These are phyloP conservation scores for Lentinula sp. DNA, from an alignment of 768 basidiomycete genomes.

Conservation along the genomic window DNA sequence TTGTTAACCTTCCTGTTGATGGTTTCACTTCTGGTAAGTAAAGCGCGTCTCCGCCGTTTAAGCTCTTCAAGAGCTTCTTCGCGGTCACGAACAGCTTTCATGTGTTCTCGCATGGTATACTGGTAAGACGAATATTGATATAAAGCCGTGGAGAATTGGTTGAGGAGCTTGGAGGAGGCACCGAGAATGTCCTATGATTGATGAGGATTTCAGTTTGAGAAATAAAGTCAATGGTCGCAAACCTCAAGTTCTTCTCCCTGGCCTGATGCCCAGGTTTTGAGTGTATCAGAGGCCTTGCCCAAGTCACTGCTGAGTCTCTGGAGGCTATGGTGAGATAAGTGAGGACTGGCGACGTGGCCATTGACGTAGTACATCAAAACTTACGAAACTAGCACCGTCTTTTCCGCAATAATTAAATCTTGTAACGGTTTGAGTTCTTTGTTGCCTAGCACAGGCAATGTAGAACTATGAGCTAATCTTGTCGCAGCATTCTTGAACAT, in stretches of 20 bases:
- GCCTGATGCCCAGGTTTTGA: constrained; percentile 66
- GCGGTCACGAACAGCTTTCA: constrained; percentile 78
- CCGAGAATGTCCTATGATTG: constrained; percentile 60
- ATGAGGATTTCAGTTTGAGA: background rate
- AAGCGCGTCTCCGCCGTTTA: constrained; percentile 58
- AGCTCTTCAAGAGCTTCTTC: constrained; percentile 82
- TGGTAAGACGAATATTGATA: constrained; percentile 67
- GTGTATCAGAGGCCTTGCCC: constrained; percentile 62
- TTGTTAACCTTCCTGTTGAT: constrained; percentile 86
- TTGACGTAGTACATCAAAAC: constrained; percentile 16
- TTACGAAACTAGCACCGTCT: constrained; percentile 70
- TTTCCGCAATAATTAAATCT: constrained; percentile 86
- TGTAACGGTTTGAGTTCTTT: constrained; percentile 78
- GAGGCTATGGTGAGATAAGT: constrained; percentile 30
- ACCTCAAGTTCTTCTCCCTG: constrained; percentile 83
- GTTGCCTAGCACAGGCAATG: constrained; percentile 67
- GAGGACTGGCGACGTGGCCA: background rate
- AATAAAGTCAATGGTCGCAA: constrained; percentile 1
- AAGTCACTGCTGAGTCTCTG: constrained; percentile 64
- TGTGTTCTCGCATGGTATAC: constrained; percentile 59
- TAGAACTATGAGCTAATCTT: constrained; percentile 85
- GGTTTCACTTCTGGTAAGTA: constrained; percentile 65
- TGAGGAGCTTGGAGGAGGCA: constrained; percentile 63
- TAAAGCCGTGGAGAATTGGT: constrained; percentile 62
- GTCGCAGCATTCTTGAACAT: constrained; percentile 80